Percentiles rank a stretch among this genome's conserved stretches.
Evolutionary conservation across 768 basidiomycete species (phyloP).

Genomic region (Epithele typhae): DNA sequence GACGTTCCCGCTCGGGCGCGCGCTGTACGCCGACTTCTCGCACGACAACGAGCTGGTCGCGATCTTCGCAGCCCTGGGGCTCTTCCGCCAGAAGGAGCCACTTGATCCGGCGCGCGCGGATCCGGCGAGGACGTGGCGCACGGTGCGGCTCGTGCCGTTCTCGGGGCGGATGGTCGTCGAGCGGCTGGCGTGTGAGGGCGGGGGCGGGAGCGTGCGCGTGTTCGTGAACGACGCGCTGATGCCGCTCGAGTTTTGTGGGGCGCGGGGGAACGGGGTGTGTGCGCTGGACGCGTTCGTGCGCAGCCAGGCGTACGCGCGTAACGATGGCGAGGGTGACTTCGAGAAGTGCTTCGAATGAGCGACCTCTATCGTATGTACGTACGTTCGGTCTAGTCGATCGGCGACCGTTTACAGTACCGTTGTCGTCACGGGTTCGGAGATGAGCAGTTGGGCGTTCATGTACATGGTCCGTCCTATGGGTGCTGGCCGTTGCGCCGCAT

Average conservation of each 20-base stretch:
- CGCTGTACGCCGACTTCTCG: constrained; percentile 74
- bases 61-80: constrained; percentile 60
- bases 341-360: constrained; percentile 43
- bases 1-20: constrained; percentile 69
- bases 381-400: no score
- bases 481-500: no score
- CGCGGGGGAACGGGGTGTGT: constrained; percentile 53
- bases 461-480: no score
- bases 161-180: constrained; percentile 72
- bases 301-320: constrained; percentile 66
- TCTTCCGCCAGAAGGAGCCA: neutral
- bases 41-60: constrained; percentile 86
- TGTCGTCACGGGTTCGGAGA: no score
- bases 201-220: constrained; percentile 47
- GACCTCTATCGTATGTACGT: no score
- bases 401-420: no score
- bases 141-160: constrained; percentile 68
- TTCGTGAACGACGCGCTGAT: constrained; percentile 74
- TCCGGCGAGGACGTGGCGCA: constrained; percentile 40
- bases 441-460: no score
- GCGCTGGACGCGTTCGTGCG: constrained; percentile 58
- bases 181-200: constrained; percentile 45
- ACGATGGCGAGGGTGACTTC: constrained; percentile 69
- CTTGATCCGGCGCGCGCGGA: constrained; percentile 23
- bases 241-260: constrained; percentile 57